Evolutionary conservation across 176 grass and related monocot genomes (phyloP).

Genomic region (Guadua angustifolia): DNA sequence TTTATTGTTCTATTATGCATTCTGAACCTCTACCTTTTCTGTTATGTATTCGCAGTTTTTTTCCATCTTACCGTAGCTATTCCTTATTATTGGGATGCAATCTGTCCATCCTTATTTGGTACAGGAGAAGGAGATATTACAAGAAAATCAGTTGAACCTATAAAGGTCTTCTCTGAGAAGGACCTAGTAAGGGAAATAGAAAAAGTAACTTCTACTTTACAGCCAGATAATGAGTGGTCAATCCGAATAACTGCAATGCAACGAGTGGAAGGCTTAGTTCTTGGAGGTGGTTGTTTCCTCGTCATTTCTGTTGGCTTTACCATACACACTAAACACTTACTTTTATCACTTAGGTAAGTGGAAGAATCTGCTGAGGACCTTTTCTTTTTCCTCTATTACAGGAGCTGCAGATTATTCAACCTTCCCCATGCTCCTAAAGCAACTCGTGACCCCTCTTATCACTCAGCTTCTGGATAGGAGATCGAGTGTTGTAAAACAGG

Average conservation of each 20-base stretch:
- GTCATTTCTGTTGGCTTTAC: slow-evolving; percentile 15
- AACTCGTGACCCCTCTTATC: slow-evolving; percentile 72
- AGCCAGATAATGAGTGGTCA: slow-evolving; percentile 86
- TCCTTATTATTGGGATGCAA: slow-evolving; percentile 34
- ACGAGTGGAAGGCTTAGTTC: slow-evolving; percentile 82
- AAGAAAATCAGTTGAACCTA: slow-evolving; percentile 60
- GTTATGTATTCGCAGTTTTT: background rate
- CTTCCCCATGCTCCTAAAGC: slow-evolving; percentile 75
- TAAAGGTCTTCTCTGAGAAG: slow-evolving; percentile 93
- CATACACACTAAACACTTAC: background rate
- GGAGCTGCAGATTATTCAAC: slow-evolving; percentile 76
- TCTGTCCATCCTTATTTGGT: slow-evolving; percentile 24
- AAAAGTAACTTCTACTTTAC: slow-evolving; percentile 58
- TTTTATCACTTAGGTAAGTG: slow-evolving; percentile 12
- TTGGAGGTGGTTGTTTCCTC: slow-evolving; percentile 64
- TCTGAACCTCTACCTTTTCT: background rate
- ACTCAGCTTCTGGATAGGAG: slow-evolving; percentile 84
- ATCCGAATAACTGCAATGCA: slow-evolving; percentile 83
- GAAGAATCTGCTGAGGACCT: background rate
- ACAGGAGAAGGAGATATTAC: slow-evolving; percentile 65
- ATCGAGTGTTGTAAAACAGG: slow-evolving; percentile 91
- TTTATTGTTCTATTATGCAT: background rate
- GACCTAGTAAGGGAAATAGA: slow-evolving; percentile 80
- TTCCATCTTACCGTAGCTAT: background rate
- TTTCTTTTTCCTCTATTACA: slow-evolving; percentile 41